phyloP scores from a whole-genome alignment of 2,329 filamentous ascomycete genomes.

The Balansia obtecta region DNA sequence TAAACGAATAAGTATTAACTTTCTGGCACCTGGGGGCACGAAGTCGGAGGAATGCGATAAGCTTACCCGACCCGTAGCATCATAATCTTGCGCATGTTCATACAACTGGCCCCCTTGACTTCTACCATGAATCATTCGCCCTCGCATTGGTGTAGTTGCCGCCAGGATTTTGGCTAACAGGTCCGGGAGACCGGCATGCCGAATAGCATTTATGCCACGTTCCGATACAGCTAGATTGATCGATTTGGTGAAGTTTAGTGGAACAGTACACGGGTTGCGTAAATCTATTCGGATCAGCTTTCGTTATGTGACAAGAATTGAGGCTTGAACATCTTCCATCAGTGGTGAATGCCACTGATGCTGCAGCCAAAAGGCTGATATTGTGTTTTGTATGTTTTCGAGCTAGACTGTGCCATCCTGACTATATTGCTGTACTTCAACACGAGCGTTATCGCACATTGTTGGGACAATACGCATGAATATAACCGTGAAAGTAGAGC shows the following conservation, averaged over 20 bases:
- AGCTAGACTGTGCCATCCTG: too few species aligned
- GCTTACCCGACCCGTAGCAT: slow-evolving; percentile 70
- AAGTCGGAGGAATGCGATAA: neutral
- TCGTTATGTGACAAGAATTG: neutral
- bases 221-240: slow-evolving; percentile 95
- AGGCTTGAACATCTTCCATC: neutral
- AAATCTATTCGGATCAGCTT: slow-evolving; percentile 50
- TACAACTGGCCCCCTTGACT: slow-evolving; percentile 52
- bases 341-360: too few species aligned
- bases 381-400: too few species aligned
- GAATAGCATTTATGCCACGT: slow-evolving; percentile 81
- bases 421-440: too few species aligned
- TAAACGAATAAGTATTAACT: slow-evolving; percentile 5
- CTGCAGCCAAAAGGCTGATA: too few species aligned
- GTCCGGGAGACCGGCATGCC: slow-evolving; percentile 50
- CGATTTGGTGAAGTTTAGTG: slow-evolving; percentile 94
- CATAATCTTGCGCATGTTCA: slow-evolving; percentile 81
- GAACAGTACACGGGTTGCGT: slow-evolving; percentile 66
- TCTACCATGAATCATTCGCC: slow-evolving; percentile 86
- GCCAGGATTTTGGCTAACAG: slow-evolving; percentile 63
- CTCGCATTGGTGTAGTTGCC: slow-evolving; percentile 83
- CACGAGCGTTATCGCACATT: too few species aligned
- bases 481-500: too few species aligned
- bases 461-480: too few species aligned
- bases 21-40: too few species aligned